Conservation (phyloP, 768 basidiomycete genomes). For the Termitomyces sp. region DNA sequence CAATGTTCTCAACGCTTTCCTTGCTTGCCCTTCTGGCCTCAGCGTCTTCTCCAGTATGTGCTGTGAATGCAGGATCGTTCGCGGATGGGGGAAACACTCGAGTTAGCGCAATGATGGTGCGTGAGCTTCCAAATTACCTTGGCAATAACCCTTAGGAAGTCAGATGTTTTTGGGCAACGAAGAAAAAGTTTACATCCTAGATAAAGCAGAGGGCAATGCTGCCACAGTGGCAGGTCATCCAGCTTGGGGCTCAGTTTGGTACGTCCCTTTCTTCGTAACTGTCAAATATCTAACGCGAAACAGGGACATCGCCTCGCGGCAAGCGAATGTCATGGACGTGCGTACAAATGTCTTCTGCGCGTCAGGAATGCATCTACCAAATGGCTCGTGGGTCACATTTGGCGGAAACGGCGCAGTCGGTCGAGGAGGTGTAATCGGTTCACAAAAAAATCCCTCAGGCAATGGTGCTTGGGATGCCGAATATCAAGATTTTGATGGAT, state of each 20-base stretch:
- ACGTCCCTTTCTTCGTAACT: background rate
- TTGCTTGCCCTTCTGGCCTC: conserved; percentile 30
- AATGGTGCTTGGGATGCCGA: conserved; percentile 53
- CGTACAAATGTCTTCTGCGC: conserved; percentile 75
- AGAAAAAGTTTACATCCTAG: conserved; percentile 84
- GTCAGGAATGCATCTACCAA: conserved; percentile 77
- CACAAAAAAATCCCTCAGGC: conserved; percentile 37
- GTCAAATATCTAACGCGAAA: background rate
- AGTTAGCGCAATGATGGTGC: conserved; percentile 50
- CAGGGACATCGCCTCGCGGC: conserved; percentile 60
- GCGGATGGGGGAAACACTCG: conserved; percentile 38
- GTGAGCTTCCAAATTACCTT: background rate
- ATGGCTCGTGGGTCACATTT: conserved; percentile 68
- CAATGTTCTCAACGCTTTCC: conserved; percentile 4
- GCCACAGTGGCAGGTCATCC: conserved; percentile 62
- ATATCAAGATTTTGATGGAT: conserved; percentile 81
- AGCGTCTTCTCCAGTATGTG: conserved; percentile 23
- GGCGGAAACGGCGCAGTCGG: conserved; percentile 77
- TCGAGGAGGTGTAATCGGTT: conserved; percentile 54
- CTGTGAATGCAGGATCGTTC: conserved; percentile 37
- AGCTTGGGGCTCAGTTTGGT: conserved; percentile 73
- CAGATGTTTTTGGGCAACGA: conserved; percentile 79
- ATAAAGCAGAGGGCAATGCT: conserved; percentile 81
- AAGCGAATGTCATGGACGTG: conserved; percentile 65
- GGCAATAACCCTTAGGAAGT: background rate